Evolutionary conservation across 169 alveolate genomes (phyloP).

Genomic region (Blepharisma undulans): DNA sequence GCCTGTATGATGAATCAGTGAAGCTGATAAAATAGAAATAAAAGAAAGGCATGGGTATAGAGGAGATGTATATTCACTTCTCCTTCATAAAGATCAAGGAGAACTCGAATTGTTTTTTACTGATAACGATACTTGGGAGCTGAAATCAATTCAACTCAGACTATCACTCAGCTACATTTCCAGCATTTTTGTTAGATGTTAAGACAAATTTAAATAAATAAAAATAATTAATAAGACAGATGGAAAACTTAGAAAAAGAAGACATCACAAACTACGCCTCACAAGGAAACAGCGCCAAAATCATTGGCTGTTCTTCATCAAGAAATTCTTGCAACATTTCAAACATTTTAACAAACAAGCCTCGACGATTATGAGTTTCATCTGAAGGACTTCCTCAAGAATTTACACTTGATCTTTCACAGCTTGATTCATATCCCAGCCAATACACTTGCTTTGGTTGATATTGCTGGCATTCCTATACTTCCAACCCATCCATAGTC

Average conservation of each 20-base stretch:
- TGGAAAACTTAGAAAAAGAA: not conserved
- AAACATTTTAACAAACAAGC: constrained; percentile 8
- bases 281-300: constrained; percentile 35
- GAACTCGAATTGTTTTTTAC: not conserved
- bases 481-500: constrained; percentile 60
- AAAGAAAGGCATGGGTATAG: not conserved
- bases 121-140: not conserved
- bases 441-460: constrained; percentile 53
- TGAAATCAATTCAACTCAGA: not conserved
- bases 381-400: constrained; percentile 54
- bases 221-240: too few species aligned
- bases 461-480: constrained; percentile 65
- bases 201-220: not conserved
- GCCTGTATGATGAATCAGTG: not conserved
- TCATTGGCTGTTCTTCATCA: constrained; percentile 6
- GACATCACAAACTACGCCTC: constrained; percentile 1
- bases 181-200: not conserved
- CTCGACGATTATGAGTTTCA: constrained; percentile 53
- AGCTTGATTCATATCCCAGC: constrained; percentile 48
- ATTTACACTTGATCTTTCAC: constrained; percentile 48
- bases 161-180: not conserved
- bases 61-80: not conserved
- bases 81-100: not conserved
- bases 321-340: not conserved
- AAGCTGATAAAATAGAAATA: not conserved